Evolutionary conservation across 257 asterid genomes (phyloP), one percentile per base, ranked within the genome.

Genomic region (Solanum paucissectum): DNA sequence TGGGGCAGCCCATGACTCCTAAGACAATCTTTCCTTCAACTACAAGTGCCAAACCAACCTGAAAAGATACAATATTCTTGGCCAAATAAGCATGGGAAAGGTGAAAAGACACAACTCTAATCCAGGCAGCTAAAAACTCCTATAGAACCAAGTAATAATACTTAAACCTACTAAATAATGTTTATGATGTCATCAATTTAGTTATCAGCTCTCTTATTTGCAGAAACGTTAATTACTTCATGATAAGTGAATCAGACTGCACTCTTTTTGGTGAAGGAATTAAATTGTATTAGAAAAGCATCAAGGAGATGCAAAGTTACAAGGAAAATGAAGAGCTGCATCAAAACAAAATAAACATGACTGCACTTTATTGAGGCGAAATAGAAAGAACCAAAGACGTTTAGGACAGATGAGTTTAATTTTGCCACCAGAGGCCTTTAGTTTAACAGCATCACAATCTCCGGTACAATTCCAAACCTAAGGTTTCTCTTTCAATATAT

Each of bases 1-100:
- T 94, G 2, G 99, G 99, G 90, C 99, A 95, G 86, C 98, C 98
- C 98, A 97, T 95, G 84, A 95, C 98, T 68, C 99, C 99, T 90
- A 97, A 90, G 87, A 93, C 98, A 90, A 95, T 93, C 90, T 97
- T 92, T 40, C 98, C 99, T 86, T 95, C 92, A 89, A 95, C 97
- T 44, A 95, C 95, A 86, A 97, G 96, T 89, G 99, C 98, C 94
- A 97, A 91, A 79, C 99, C 99, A 20, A 95, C 98, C 99, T 97
- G 93, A 91, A 91, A 92, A 85, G 77, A n/a, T 2, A 42, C 74
- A 85, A 84, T 5, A 44, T 11, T 8, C 49, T 37, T 25, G 87
- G 27, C 62, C 82, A 71, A 71, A 44, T 79, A 44, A 77, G 82
- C 58, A 75, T 64, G 68, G 72, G 71, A 71, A 37, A 1, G 42